These are phyloP conservation scores for Hypoxylon cercidicola DNA, from an alignment of 495 filamentous ascomycete species.

Conservation along the genomic window DNA sequence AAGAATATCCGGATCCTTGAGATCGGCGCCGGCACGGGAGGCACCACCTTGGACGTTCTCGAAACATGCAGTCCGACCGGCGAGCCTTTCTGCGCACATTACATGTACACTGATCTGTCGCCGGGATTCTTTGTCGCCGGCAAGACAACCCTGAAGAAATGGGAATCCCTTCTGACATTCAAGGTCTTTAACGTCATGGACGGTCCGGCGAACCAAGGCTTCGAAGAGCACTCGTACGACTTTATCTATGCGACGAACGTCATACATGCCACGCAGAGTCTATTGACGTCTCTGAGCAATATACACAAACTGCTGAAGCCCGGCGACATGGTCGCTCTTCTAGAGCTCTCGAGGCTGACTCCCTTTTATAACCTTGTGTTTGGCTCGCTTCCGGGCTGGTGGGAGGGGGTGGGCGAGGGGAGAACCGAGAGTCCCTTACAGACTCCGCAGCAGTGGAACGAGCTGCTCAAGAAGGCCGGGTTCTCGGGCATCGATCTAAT, in stretches of 20 bases:
- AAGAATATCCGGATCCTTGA: constrained; percentile 55
- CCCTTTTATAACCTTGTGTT: constrained; percentile 46
- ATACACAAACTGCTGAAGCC: constrained; percentile 59
- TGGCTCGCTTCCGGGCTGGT: constrained; percentile 55
- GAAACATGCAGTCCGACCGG: constrained; percentile 44
- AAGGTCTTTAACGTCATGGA: constrained; percentile 56
- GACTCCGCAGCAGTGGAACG: neutral
- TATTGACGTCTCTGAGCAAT: constrained; percentile 53
- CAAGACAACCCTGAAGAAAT: constrained; percentile 26
- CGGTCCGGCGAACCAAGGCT: constrained; percentile 55
- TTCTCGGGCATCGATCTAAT: constrained; percentile 3
- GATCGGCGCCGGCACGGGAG: constrained; percentile 56
- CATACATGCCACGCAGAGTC: constrained; percentile 57
- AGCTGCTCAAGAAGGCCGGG: neutral
- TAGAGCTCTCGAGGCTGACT: constrained; percentile 48
- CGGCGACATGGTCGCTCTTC: constrained; percentile 59
- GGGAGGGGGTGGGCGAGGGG: constrained; percentile 40
- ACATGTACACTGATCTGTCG: constrained; percentile 62
- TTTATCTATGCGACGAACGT: constrained; percentile 55
- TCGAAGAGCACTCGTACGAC: constrained; percentile 54
- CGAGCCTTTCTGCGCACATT: constrained; percentile 46
- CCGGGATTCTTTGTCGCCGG: constrained; percentile 50
- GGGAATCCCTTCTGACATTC: constrained; percentile 55
- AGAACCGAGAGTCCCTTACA: neutral
- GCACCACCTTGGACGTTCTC: constrained; percentile 41